Conservation (phyloP, 2,329 filamentous ascomycete genomes). For the Neofusicoccum laricinum region DNA sequence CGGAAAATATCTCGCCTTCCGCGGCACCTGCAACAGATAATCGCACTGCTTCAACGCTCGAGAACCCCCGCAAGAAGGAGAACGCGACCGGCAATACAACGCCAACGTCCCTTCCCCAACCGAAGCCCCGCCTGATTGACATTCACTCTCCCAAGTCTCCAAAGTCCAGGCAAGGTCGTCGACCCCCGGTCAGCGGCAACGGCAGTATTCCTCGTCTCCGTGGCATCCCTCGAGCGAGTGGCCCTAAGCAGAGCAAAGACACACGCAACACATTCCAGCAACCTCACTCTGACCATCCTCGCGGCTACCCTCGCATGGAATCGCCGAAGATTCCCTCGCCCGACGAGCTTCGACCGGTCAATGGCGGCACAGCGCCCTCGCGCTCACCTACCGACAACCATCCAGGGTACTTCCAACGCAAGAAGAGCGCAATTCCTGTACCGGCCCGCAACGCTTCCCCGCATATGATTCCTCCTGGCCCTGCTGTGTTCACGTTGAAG, state of each 20-base stretch:
- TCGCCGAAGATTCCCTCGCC: neutral
- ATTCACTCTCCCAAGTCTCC: conserved; percentile 3
- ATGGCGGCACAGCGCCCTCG: neutral
- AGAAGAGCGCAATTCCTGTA: conserved; percentile 12
- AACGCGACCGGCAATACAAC: neutral
- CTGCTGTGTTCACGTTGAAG: neutral
- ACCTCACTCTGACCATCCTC: neutral
- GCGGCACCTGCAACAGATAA: neutral
- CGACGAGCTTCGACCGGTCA: neutral
- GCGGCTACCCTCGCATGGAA: neutral
- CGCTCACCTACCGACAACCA: neutral
- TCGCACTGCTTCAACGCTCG: neutral
- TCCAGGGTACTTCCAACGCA: neutral
- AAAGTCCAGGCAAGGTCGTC: neutral
- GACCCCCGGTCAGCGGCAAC: neutral
- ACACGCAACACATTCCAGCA: neutral
- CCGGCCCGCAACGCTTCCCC: neutral
- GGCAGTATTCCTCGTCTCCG: conserved; percentile 2
- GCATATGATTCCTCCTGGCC: neutral
- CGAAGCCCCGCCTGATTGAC: neutral
- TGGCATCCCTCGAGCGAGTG: neutral
- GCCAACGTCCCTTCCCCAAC: neutral
- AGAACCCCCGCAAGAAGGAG: neutral
- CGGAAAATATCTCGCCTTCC: neutral
- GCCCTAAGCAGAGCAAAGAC: neutral